Base-by-base conservation (phyloP, 225 moss, liverwort and hornwort species). In the Antitrichia curtipendula region DNA sequence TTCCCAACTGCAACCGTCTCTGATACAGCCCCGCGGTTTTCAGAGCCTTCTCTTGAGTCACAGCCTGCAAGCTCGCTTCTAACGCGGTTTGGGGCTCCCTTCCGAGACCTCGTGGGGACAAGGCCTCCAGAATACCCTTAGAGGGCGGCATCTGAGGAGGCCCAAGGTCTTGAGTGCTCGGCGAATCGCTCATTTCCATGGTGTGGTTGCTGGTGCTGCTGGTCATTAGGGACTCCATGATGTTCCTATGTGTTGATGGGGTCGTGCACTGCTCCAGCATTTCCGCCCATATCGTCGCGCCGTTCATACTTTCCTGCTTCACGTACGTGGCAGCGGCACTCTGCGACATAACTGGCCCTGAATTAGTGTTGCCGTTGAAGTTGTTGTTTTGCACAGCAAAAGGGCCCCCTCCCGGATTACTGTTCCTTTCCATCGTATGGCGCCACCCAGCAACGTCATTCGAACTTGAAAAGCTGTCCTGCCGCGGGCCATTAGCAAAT, bases 21-120 rank as follows among this genome's bases (percentile, higher is more conserved):
- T 94, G 91, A 71, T 88, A 78, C 36, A 89, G 71, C 24, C 69
- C 81, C 74, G 95, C 95, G 65, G 54, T 90, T 85, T 91, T 95
- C 2, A 96, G 79, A 60, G 95, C 94, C 53, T 92, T 93, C 82
- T 92, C 95, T 92, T 96, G 93, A 6, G 97, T 93, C 34, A 96
- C 94, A 86, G 94, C 95, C 71, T 94, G 86, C 89, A 97, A 88
- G 86, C 95, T 95, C n/a, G 95, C 97, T 90, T 96, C 97, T 69
- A 96, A 91, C 52, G 89, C 88, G 40, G 97, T 91, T 87, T 94
- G 96, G 71, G 97, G 95, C 84, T 92, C 96, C 41, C 96, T 92
- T 54, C 97, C 96, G 53, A 97, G 92, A 53, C 96, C 93, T 45
- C 93, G 84, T 10, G 97, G 96, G 74, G 96, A 96, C 72, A 97